Conservation (phyloP, 768 basidiomycete genomes). For the Russula dissimulans region DNA sequence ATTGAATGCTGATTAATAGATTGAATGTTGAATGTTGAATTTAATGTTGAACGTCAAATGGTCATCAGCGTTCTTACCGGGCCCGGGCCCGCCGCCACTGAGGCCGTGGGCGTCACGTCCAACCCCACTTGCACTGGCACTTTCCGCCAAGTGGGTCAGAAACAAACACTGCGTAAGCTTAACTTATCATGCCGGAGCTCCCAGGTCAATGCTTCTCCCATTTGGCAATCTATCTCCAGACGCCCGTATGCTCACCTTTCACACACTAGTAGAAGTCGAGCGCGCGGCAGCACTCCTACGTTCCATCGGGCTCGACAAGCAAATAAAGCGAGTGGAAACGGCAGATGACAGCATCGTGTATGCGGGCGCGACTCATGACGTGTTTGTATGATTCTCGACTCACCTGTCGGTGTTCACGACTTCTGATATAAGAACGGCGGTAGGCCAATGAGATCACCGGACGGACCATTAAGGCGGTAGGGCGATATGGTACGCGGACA, state of each 20-base stretch:
- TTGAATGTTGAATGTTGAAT: too few relatives aligned
- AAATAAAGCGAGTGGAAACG: constrained; percentile 48
- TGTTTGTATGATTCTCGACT: constrained; percentile 46
- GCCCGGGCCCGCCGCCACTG: too few relatives aligned
- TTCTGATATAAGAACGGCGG: background rate
- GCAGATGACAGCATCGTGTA: constrained; percentile 56
- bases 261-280: constrained; percentile 48
- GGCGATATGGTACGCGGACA: constrained; percentile 41
- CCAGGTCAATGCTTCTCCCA: constrained; percentile 2
- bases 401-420: background rate
- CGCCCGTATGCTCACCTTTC: background rate
- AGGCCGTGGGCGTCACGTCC: too few relatives aligned
- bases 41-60: too few relatives aligned
- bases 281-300: constrained; percentile 50
- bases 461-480: constrained; percentile 38
- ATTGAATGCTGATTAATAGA: too few relatives aligned
- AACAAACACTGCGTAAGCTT: too few relatives aligned
- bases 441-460: constrained; percentile 48
- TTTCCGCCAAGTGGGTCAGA: too few relatives aligned
- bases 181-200: constrained; percentile 12
- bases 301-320: constrained; percentile 42
- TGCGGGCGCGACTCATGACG: constrained; percentile 41
- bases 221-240: background rate
- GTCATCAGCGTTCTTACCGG: too few relatives aligned
- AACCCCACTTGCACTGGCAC: too few relatives aligned